Evolutionary conservation across 1,139 yeast species (phyloP).

Genomic region (Hansenula lynferdii): DNA sequence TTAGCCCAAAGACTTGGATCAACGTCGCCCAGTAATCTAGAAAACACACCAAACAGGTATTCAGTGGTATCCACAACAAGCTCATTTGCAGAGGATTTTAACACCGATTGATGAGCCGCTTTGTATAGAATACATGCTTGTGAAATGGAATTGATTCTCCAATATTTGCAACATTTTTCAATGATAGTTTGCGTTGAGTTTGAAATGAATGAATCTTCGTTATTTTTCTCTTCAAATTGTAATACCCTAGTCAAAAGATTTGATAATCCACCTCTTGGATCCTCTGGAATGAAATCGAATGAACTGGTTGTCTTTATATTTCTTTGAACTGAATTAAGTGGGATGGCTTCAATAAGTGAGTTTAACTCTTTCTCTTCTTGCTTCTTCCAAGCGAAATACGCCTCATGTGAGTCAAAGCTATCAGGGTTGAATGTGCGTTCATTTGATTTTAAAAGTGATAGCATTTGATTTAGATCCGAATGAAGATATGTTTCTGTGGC

Average conservation of each 20-base stretch:
- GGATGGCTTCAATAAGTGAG: constrained; percentile 26
- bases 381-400: constrained; percentile 50
- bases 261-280: constrained; percentile 31
- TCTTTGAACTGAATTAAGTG: constrained; percentile 27
- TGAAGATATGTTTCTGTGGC: constrained; percentile 41
- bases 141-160: constrained; percentile 58
- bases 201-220: constrained; percentile 25
- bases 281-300: constrained; percentile 39
- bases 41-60: constrained; percentile 22
- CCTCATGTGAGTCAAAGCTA: constrained; percentile 37
- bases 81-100: constrained; percentile 29
- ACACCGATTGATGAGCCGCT: constrained; percentile 42
- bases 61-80: constrained; percentile 24
- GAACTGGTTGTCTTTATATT: constrained; percentile 25
- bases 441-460: constrained; percentile 28
- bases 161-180: constrained; percentile 43
- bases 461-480: constrained; percentile 39
- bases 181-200: constrained; percentile 38
- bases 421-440: constrained; percentile 35
- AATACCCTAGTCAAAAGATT: constrained; percentile 28
- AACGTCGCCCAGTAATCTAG: constrained; percentile 29
- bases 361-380: constrained; percentile 38
- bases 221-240: constrained; percentile 24
- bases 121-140: constrained; percentile 48
- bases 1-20: constrained; percentile 43